Evolutionary conservation across 2,329 filamentous ascomycete genomes (phyloP), one percentile per base, ranked within the genome.

Genomic region (Colletotrichum gigasporum): DNA sequence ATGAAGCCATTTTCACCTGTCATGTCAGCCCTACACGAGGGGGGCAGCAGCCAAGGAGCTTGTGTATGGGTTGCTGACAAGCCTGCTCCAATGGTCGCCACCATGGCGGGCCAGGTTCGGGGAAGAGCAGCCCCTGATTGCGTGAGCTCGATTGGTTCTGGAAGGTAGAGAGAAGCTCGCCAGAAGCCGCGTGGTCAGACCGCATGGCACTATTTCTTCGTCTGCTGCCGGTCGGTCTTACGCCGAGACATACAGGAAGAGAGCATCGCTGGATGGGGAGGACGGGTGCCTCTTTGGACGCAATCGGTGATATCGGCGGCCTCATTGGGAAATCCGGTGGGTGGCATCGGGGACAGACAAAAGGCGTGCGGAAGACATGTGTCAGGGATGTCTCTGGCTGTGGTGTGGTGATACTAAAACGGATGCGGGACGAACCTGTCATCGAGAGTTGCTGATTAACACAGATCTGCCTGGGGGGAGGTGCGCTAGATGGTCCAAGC

Each of bases 21-120:
- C 57, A 28, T 28, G 61, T 64, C 61, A 64, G 61, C 61, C 61
- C 48, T 64, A 61, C 48, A 45, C 18, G 34, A 18, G 34, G 34
- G 41, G 10, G 39, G 30, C 30, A 26, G 34, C 28, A 11, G 37
- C 39, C 37, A 50, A 26, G 47, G 24, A 30, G 18, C 22, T 41
- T 47, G 28, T 4, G 18, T 51, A 24, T n/a, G 39, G 26, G 6
- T 28, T 34, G 42, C 50, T 39, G 50, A 55, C 30, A 45, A 24
- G 24, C 28, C 16, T 8, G 14, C 10, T 14, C 11, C 11, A 41
- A 37, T 39, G 22, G 24, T 14, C 34, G 20, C 14, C 39, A 22
- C 12, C 16, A 44, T 39, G 16, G 22, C 32, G n/a, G 44, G 6
- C 34, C 44, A 45, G 44, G 47, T 45, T 53, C 39, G 47, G 54